Base-by-base conservation (phyloP, 2,329 filamentous ascomycete genomes). In the Aureobasidium subglaciale region DNA sequence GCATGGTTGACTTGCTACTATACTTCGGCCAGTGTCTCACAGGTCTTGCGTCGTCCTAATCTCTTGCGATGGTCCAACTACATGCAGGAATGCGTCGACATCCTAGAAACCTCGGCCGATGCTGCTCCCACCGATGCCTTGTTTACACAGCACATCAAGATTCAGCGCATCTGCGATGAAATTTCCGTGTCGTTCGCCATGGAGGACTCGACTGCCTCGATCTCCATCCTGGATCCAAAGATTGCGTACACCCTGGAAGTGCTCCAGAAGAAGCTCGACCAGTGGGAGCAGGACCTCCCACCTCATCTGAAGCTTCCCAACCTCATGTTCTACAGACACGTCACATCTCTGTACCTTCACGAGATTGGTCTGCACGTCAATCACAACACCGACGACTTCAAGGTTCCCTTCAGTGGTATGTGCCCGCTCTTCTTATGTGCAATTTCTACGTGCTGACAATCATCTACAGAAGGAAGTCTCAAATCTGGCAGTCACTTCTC, bases 1-100 rank as follows among this genome's bases (percentile, higher is more conserved):
- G 78, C 81, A 1, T 84, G 82, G 75, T 66, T 84, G 35, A 78
- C 77, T 1, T 83, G 81, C 66, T 85, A 85, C 67, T 81, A 82
- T 61, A 68, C 83, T 58, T 79, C 76, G 54, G 78, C 78, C 52
- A 83, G 80, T 62, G 77, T 78, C 9, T 75, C 81, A 15, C 81
- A 82, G 73, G 77, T 82, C 9, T 69, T 84, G 34, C 73, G 82
- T 37, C 75, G 82, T 13, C 76, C 79, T 0, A 79, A 83, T 35
- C 71, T 84, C 2, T 70, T 84, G 16, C 77, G 80, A 15, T 84
- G 81, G 80, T 78, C 77, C 24, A 75, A 81, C 27, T 84, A 84
- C 64, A 83, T 83, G 74, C 78, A 82, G 43, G 81, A 85, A 62
- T 83, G 79, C 61, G 67, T 85, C 30, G 75, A 80, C 9, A 75